These are phyloP conservation scores for Botrytis paeoniae DNA, from an alignment of 2,329 filamentous ascomycete genomes.

Conservation along the genomic window DNA sequence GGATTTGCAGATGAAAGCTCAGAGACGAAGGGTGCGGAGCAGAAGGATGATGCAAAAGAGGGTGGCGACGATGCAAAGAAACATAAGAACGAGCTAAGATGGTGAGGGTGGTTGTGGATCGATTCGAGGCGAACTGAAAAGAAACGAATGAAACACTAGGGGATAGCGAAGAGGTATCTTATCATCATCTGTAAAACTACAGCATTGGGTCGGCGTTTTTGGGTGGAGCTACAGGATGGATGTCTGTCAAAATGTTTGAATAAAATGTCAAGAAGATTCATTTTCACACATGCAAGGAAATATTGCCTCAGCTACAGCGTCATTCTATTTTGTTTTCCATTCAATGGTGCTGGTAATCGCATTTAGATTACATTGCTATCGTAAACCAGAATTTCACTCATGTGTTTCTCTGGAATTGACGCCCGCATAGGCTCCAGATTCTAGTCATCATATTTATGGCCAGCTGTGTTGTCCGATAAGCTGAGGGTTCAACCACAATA, in stretches of 20 bases:
- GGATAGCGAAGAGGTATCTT: not conserved
- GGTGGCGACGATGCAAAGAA: conserved; percentile 27
- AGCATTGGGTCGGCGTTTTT: conserved; percentile 7
- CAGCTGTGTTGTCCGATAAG: not conserved
- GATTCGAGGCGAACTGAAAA: not conserved
- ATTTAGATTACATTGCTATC: not conserved
- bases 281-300: not conserved
- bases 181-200: conserved; percentile 4
- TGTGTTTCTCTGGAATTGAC: not conserved
- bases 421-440: not conserved
- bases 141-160: not conserved
- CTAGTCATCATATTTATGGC: not conserved
- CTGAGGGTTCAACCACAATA: not conserved
- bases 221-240: not conserved
- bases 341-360: not conserved
- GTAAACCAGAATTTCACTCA: too few species aligned
- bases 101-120: conserved; percentile 19
- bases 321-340: not conserved
- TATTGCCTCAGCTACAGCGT: not conserved
- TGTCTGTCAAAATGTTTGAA: not conserved
- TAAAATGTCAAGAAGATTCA: not conserved
- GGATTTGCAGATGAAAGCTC: conserved; percentile 57
- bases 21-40: conserved; percentile 24
- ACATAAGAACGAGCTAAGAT: conserved; percentile 34
- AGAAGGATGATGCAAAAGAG: conserved; percentile 21